Percentiles rank a stretch among this genome's conserved stretches.
Evolutionary conservation across 2,329 filamentous ascomycete species (phyloP).

Genomic region (Coleophoma crateriformis): DNA sequence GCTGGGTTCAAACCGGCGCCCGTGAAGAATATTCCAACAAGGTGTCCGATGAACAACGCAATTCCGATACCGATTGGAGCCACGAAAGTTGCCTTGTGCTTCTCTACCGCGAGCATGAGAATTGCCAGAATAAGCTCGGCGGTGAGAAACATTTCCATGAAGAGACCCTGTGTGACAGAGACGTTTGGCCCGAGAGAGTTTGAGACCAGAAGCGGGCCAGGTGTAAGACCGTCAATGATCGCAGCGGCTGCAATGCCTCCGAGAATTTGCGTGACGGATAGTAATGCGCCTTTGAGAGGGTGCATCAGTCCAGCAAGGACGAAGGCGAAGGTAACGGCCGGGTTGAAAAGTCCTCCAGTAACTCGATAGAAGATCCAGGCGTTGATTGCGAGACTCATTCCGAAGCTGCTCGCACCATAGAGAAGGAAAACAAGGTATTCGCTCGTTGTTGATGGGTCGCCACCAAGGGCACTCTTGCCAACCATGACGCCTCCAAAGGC

Average conservation of each 20-base stretch:
- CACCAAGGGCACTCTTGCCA: slow-evolving; percentile 18
- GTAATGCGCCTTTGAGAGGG: slow-evolving; percentile 22
- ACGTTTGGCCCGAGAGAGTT: slow-evolving; percentile 35
- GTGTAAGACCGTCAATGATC: slow-evolving; percentile 36
- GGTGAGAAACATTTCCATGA: slow-evolving; percentile 44
- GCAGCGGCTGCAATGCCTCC: slow-evolving; percentile 32
- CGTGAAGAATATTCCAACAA: slow-evolving; percentile 39
- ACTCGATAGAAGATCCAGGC: slow-evolving; percentile 48
- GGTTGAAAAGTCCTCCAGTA: slow-evolving; percentile 45
- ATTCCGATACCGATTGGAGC: slow-evolving; percentile 42
- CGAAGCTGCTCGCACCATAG: slow-evolving; percentile 10
- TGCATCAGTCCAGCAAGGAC: slow-evolving; percentile 29
- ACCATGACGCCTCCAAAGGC: slow-evolving; percentile 11
- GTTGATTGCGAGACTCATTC: slow-evolving; percentile 36
- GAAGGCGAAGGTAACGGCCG: slow-evolving; percentile 35
- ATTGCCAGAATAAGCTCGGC: slow-evolving; percentile 43
- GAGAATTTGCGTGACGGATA: slow-evolving; percentile 27
- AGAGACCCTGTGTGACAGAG: slow-evolving; percentile 36
- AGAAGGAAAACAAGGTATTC: slow-evolving; percentile 27
- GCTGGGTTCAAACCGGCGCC: slow-evolving; percentile 42
- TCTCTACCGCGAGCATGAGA: slow-evolving; percentile 46
- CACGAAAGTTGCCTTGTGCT: slow-evolving; percentile 40
- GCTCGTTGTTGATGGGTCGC: slow-evolving; percentile 33
- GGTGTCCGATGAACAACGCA: slow-evolving; percentile 37
- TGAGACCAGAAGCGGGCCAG: slow-evolving; percentile 34